These are phyloP conservation scores for Tolypocladium ophioglossoides DNA, from an alignment of 2,329 filamentous ascomycete genomes.

Conservation along the genomic window DNA sequence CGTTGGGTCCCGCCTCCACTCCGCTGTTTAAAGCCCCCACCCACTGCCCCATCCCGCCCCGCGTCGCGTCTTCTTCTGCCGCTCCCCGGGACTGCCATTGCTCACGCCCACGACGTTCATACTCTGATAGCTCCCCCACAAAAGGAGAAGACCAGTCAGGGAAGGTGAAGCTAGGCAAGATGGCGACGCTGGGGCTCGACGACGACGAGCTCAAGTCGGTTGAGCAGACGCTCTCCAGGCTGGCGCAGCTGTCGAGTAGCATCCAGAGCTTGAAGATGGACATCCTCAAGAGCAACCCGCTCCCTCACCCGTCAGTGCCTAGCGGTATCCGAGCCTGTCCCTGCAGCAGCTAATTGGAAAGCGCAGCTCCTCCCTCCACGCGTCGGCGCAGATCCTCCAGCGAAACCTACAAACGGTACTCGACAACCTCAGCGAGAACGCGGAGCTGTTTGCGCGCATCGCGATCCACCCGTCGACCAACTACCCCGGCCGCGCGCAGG, in stretches of 20 bases:
- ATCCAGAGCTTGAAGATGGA: conserved; percentile 53
- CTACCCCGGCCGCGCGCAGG: conserved; percentile 60
- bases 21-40: background rate
- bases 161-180: conserved; percentile 6
- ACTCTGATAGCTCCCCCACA: too few relatives aligned
- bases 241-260: conserved; percentile 58
- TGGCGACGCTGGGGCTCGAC: conserved; percentile 37
- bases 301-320: conserved; percentile 53
- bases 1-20: background rate
- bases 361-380: conserved; percentile 58
- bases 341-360: background rate
- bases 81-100: background rate
- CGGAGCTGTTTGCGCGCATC: conserved; percentile 56
- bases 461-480: conserved; percentile 68
- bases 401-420: conserved; percentile 59
- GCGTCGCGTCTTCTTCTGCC: background rate
- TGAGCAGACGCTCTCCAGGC: conserved; percentile 58
- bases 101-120: background rate
- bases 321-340: background rate
- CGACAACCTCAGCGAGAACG: conserved; percentile 52
- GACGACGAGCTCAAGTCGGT: conserved; percentile 56
- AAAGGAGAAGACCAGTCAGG: background rate
- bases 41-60: background rate
- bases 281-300: conserved; percentile 50
- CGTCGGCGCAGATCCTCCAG: conserved; percentile 61